These are phyloP conservation scores for Leccinum sublutescens DNA, from an alignment of 768 basidiomycete species.

Conservation along the genomic window DNA sequence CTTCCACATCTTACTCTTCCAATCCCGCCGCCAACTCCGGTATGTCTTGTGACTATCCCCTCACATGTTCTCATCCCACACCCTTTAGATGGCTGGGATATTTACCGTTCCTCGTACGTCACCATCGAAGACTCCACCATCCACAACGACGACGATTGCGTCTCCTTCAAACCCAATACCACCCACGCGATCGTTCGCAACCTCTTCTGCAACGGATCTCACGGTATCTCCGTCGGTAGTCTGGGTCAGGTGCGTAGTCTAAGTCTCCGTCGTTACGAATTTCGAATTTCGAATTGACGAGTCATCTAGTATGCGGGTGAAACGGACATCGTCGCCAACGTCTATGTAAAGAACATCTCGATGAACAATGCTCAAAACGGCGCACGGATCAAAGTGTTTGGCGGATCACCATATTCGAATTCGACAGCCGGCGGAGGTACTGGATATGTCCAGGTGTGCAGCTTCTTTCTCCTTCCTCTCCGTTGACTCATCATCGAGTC, in stretches of 20 bases:
- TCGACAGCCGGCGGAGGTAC: conserved; percentile 42
- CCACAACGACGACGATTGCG: conserved; percentile 43
- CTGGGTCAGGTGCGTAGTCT: conserved; percentile 36
- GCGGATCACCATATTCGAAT: conserved; percentile 40
- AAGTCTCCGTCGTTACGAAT: not conserved
- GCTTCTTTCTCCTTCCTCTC: not conserved
- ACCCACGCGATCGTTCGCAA: conserved; percentile 42
- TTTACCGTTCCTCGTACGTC: conserved; percentile 39
- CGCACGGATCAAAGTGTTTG: conserved; percentile 53
- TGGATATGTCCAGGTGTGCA: conserved; percentile 38
- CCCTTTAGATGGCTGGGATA: conserved; percentile 46
- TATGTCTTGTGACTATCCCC: conserved; percentile 1
- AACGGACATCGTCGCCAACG: conserved; percentile 45
- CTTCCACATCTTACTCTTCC: conserved; percentile 34
- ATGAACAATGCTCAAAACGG: conserved; percentile 49
- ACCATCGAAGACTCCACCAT: conserved; percentile 38
- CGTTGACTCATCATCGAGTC: not conserved
- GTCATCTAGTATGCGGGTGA: conserved; percentile 34
- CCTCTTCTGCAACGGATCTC: conserved; percentile 39
- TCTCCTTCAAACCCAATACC: conserved; percentile 30
- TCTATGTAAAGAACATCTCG: conserved; percentile 40
- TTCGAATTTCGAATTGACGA: not conserved
- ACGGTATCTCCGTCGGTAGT: conserved; percentile 49
- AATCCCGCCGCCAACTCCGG: conserved; percentile 37
- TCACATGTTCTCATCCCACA: not conserved